Evolutionary conservation across 768 basidiomycete genomes (phyloP).

Genomic region (Lyophyllum decastes): DNA sequence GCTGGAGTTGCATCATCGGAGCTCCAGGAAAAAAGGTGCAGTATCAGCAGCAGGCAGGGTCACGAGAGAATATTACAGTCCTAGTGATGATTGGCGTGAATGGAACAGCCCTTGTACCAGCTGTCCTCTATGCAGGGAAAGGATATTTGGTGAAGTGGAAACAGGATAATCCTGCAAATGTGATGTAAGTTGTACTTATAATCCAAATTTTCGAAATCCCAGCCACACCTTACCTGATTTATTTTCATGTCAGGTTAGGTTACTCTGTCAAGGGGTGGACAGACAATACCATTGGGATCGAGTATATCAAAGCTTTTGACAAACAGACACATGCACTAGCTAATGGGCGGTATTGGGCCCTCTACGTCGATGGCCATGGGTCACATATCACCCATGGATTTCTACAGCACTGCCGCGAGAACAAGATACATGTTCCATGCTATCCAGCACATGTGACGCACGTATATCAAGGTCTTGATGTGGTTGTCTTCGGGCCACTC

Average conservation of each 20-base stretch:
- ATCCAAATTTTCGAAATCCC: not conserved
- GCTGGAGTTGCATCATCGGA: slow-evolving; percentile 22
- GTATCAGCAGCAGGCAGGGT: slow-evolving; percentile 5
- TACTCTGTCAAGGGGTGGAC: slow-evolving; percentile 33
- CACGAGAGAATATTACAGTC: slow-evolving; percentile 33
- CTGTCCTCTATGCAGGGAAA: slow-evolving; percentile 39
- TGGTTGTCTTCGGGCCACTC: slow-evolving; percentile 42
- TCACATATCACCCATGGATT: slow-evolving; percentile 36
- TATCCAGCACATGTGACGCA: slow-evolving; percentile 45
- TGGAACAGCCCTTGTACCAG: slow-evolving; percentile 30
- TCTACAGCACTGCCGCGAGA: slow-evolving; percentile 27
- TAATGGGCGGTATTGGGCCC: slow-evolving; percentile 24
- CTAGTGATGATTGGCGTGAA: slow-evolving; percentile 42
- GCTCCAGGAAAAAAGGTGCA: slow-evolving; percentile 1
- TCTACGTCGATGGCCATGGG: slow-evolving; percentile 40
- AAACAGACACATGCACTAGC: slow-evolving; percentile 33
- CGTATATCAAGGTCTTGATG: slow-evolving; percentile 45
- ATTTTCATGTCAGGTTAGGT: slow-evolving; percentile 21
- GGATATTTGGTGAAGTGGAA: slow-evolving; percentile 29
- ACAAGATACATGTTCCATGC: slow-evolving; percentile 38
- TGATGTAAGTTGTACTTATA: slow-evolving; percentile 27
- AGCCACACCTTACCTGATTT: not conserved
- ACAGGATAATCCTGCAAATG: slow-evolving; percentile 33
- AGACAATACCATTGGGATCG: slow-evolving; percentile 19
- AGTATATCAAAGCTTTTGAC: slow-evolving; percentile 33